Evolutionary conservation across 345 rosid genomes (phyloP).

Genomic region (Aegle marmelos): DNA sequence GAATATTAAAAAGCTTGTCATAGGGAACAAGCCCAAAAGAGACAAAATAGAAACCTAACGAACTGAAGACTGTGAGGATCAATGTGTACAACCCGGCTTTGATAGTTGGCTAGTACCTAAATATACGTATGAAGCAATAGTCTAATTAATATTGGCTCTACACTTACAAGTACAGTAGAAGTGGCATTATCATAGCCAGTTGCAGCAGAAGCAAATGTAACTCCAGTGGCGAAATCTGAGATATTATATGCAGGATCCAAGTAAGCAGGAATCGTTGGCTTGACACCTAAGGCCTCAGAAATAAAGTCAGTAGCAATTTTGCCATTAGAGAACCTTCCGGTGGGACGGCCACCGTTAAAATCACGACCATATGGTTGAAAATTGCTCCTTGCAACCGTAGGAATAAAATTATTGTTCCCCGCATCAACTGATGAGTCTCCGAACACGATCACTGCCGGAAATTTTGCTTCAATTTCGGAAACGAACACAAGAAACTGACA

Average conservation of each 20-base stretch:
- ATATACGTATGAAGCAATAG: background rate
- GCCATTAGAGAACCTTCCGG: slow-evolving; percentile 62
- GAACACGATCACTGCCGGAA: slow-evolving; percentile 55
- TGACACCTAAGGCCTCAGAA: slow-evolving; percentile 48
- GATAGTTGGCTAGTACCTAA: no score
- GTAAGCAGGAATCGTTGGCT: slow-evolving; percentile 44
- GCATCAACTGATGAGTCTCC: slow-evolving; percentile 65
- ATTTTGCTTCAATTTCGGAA: slow-evolving; percentile 12
- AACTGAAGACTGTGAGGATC: background rate
- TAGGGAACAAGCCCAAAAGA: background rate
- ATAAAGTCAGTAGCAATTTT: slow-evolving; percentile 49
- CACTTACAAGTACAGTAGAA: slow-evolving; percentile 49
- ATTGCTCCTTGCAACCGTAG: slow-evolving; percentile 59
- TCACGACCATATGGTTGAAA: slow-evolving; percentile 64
- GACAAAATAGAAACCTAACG: background rate
- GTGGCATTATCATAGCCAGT: slow-evolving; percentile 60
- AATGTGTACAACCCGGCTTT: background rate
- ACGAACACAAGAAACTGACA: background rate
- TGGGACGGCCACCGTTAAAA: slow-evolving; percentile 43
- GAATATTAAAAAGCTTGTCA: background rate
- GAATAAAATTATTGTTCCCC: slow-evolving; percentile 52
- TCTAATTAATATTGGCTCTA: background rate
- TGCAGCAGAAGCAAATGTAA: slow-evolving; percentile 57
- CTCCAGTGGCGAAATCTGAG: slow-evolving; percentile 55
- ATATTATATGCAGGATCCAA: slow-evolving; percentile 52